Evolutionary conservation across 345 rosid species (phyloP), one percentile per base, ranked within the genome.

Genomic region (Murraya paniculata): DNA sequence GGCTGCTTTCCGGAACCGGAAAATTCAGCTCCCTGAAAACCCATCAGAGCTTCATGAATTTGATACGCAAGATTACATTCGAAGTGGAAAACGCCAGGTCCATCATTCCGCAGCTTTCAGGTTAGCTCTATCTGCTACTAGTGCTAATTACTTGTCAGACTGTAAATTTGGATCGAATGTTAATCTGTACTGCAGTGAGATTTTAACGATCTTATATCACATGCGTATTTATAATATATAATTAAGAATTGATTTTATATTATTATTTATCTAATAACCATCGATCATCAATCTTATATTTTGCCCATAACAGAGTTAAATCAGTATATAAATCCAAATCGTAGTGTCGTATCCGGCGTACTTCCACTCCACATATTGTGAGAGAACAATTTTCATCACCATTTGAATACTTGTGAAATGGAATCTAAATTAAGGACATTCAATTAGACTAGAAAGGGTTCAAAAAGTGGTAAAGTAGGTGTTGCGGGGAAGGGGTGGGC

Each of bases 21-120:
- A 85, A 76, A 85, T 89, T 73, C 82, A 71, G 1, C 84, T 88
- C 73, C 97, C 98, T 33, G 31, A 50, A 50, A 76, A 87, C 65
- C 80, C 87, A 28, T 80, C 83, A 14, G 83, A 85, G 59, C 95
- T 93, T 74, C 87, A 93, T 79, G 98, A 94, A 77, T 82, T 89
- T 59, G 91, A 87, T 53, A 65, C 75, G 21, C 89, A 86, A 58
- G 83, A 90, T 57, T 93, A 91, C 78, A 79, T 81, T 59, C 80
- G 80, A 33, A 88, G 82, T 27, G 92, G 97, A 30, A 90, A 89
- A 77, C 87, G 90, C 35, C 91, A 88, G 77, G 86, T 95, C 41
- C 85, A 85, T 72, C 92, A 93, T 87, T 88, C 95, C 41, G 80
- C 91, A 39, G 65, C 67, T 39, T 88, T 93, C 87, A 90, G 95